Evolutionary conservation across 768 basidiomycete species (phyloP), one percentile per base, ranked within the genome.

Genomic region (Lactarius sanguifluus): DNA sequence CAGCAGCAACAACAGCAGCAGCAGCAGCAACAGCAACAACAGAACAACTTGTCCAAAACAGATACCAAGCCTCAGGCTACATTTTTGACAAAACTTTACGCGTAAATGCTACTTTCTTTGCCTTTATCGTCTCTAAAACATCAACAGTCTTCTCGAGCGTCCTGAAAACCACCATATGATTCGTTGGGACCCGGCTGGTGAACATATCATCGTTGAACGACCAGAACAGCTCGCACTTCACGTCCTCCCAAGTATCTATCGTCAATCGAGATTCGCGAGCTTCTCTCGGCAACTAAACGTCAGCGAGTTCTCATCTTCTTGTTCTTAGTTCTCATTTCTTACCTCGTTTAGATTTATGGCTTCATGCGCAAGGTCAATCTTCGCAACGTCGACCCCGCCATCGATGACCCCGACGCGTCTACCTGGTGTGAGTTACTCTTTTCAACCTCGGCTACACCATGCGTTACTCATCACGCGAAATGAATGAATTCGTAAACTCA

Each of bases 361-460:
- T 97, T 95, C 82, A 96, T 96, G 92, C 93, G 94, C 79, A 96
- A 96, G 78, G 92, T 96, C 76, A 96, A 95, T 81, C 83, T 96
- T 72, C 90, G 92, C 76, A 94, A 96, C 79, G 90, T 95, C 77
- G 94, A 96, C 81, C 91, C 92, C 69, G 92, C 91, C 69, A 95
- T 95, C 71, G 91, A 92, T 79, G 94, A 96, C 79, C 94, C 94
- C 69, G 94, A 97, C 80, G 94, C 94, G 16, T 94, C 92, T 77
- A 95, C 94, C 69, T 97, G 94, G 94, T 95, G 94, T 96, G 81
- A 76, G 94, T 86, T 40, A 30, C 43, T 28, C 32, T 23, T 60
- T 61, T 65, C 61, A 6, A 34, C 20, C 57, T 66, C 65, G 38
- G 28, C 47, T 66, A 32, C 61, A 32, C 66, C 67, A 59, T 68